A percentile compares a stretch with the other conserved stretches of the same genome.
phyloP scores from a whole-genome alignment of 169 alveolate genomes.

The Babesia ovata region DNA sequence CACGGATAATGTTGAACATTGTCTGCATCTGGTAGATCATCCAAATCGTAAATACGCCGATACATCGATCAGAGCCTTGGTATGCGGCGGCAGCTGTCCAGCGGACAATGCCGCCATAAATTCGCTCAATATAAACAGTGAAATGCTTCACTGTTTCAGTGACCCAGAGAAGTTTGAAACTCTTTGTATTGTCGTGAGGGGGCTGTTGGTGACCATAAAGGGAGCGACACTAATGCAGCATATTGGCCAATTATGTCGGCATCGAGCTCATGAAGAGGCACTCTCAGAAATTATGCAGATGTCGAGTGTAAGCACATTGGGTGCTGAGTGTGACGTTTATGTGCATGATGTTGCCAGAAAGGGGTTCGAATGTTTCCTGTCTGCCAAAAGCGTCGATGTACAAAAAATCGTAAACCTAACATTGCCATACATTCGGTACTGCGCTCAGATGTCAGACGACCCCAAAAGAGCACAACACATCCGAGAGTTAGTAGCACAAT shows the following conservation, averaged over 20 bases:
- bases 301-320: neutral
- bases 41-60: neutral
- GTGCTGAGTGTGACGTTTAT: neutral
- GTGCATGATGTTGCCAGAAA: neutral
- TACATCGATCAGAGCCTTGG: neutral
- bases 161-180: conserved; percentile 9
- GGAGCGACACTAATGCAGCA: conserved; percentile 13
- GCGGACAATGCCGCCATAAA: neutral
- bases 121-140: neutral
- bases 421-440: neutral
- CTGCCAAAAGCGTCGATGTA: conserved; percentile 2
- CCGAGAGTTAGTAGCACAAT: conserved; percentile 6
- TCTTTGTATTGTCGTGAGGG: neutral
- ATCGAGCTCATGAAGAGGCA: conserved; percentile 3
- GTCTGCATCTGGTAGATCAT: neutral
- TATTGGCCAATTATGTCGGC: conserved; percentile 6
- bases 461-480: neutral
- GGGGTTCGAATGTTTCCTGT: conserved; percentile 1
- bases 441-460: neutral
- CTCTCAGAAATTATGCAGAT: neutral
- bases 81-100: neutral
- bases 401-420: neutral
- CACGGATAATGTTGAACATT: neutral
- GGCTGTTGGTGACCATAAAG: conserved; percentile 1
- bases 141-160: neutral